Base-by-base conservation (phyloP, 768 basidiomycete genomes). In the Naganishia randhawae region DNA sequence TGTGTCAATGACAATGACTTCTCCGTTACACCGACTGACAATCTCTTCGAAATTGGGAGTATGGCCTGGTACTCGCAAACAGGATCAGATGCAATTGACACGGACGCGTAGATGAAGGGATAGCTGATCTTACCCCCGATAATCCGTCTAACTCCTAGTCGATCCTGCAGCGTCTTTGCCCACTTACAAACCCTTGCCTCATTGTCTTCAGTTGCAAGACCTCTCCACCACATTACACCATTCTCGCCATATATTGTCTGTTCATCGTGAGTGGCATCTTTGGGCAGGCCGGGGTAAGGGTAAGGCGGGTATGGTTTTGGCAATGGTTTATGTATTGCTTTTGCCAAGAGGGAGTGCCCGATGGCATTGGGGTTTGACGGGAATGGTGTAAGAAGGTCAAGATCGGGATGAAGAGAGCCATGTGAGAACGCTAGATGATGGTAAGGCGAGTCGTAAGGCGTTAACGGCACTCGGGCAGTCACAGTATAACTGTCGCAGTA, bases 1-100 rank as follows among this genome's bases (percentile, higher is more conserved):
- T 0, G 95, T 98, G 76, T 99, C 95, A 61, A 99, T 97, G 69
- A 98, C 89, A 72, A 98, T 88, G 50, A 97, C 86, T 73, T 90
- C 92, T n/a, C 91, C 93, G 42, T 86, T 84, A 76, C 96, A 99
- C 67, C 93, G 83, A 6, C 89, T 86, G 3, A 89, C 86, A 54
- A 97, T 94, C 71, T 85, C 86, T 84, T 91, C 83, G 73, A 96
- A 92, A 77, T 94, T 84, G 0, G 96, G 95, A 0, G 96, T 98
- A 78, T 98, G 96, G 0, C 95, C 92, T 78, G 57, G 1, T 29
- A 29, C 1, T 29, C 11, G 45, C 33, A 48, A 2, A 17, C 31
- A 45, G 31, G 31, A 35, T 22, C 41, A 55, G 63, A 10, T 63
- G 41, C 19, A 8, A 22, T 25, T 7, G 25, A 63, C 29, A 7